Evolutionary conservation across 1,139 yeast species (phyloP), one percentile per base, ranked within the genome.

Genomic region (Candida glucosophila): DNA sequence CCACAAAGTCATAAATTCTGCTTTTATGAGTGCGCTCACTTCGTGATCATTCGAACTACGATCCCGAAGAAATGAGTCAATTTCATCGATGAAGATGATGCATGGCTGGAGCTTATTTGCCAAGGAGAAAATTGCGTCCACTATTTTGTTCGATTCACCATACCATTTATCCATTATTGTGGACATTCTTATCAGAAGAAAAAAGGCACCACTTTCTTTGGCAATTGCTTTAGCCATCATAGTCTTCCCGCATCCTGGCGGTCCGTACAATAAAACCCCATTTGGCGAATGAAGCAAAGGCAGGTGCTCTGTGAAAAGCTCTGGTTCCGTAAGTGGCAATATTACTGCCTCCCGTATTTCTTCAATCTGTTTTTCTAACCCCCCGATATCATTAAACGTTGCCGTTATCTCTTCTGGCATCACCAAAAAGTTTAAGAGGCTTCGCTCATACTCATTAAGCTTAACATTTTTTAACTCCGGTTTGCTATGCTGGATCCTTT

Each of bases 211-310:
- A 41, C 93, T 78, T 49, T 88, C 95, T 30, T 77, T 73, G 2
- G 97, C 97, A 25, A 90, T 68, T 0, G 97, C 97, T 50, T 88
- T 88, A 12, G 97, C 97, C 41, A 90, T 64, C 95, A 90, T 83
- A 7, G 97, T 90, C 53, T 90, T 90, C 31, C 97, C 97, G 52
- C 97, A 90, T 0, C 98, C 97, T 0, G 98, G 97, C 3, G 98
- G 97, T 0, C 98, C 98, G 47, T 85, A 78, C 29, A 90, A 67
- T 23, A 90, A 58, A 3, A 90, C 96, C 15, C 98, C 98, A 44
- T 85, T 88, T 2, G 98, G 98, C 1, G 95, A 90, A 43, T 80
- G 85, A 18, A 80, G 62, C 29, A 90, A 59, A 19, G 73, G 52
- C 33, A 79, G 74, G 40, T 77, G 80, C 20, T 67, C 71, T 9